phyloP scores from a whole-genome alignment of 2,329 filamentous ascomycete species.

The Aspergillus brasiliensis region DNA sequence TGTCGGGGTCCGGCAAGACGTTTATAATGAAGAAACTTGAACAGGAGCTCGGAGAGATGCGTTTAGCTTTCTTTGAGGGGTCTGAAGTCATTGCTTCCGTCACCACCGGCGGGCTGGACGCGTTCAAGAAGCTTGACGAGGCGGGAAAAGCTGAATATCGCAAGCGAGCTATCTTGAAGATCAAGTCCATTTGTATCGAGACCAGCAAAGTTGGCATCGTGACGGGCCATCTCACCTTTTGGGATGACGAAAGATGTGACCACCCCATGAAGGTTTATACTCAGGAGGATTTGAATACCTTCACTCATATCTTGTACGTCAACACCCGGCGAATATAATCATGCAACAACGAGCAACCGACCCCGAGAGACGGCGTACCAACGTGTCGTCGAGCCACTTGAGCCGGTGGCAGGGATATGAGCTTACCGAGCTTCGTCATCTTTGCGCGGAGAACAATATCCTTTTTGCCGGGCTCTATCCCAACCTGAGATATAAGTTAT shows the following conservation, averaged over 20 bases:
- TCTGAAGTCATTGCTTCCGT: neutral
- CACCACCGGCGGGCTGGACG: neutral
- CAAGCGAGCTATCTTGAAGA: neutral
- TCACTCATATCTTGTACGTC: constrained; percentile 63
- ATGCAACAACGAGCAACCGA: constrained; percentile 44
- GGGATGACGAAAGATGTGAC: constrained; percentile 36
- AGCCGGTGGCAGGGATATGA: constrained; percentile 54
- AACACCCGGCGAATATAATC: constrained; percentile 44
- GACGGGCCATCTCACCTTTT: constrained; percentile 60
- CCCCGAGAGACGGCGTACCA: constrained; percentile 36
- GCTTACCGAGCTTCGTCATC: constrained; percentile 41
- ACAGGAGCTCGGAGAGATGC: neutral
- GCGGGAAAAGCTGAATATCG: neutral
- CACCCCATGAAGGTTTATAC: no score
- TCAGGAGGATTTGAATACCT: constrained; percentile 48
- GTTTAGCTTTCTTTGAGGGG: neutral
- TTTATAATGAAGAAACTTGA: constrained; percentile 7
- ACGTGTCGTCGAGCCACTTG: constrained; percentile 42
- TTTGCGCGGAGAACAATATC: constrained; percentile 52
- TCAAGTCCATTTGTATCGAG: neutral
- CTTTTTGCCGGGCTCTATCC: constrained; percentile 42
- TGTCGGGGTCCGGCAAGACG: constrained; percentile 1
- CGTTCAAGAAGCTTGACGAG: neutral
- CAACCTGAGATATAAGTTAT: neutral
- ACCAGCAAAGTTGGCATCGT: constrained; percentile 47